phyloP scores from a whole-genome alignment of 495 filamentous ascomycete genomes.

The Cladorrhinum samala region DNA sequence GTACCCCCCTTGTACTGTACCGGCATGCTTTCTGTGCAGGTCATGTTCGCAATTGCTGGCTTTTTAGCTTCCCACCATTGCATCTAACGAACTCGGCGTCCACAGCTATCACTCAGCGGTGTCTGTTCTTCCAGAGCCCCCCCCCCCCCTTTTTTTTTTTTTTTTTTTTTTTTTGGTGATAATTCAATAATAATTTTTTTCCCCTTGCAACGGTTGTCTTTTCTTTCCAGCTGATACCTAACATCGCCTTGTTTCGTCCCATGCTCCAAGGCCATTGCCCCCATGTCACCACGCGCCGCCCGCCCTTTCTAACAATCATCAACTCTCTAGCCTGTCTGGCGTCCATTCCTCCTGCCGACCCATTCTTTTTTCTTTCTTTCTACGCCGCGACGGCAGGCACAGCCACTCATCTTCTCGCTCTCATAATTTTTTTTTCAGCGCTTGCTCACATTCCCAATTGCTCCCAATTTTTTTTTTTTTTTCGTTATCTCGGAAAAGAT shows the following conservation, averaged over 20 bases:
- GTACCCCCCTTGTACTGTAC: slow-evolving; percentile 8
- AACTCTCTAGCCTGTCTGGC: not conserved
- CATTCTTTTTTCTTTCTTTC: slow-evolving; percentile 10
- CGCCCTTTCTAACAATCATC: slow-evolving; percentile 8
- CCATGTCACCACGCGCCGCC: not conserved
- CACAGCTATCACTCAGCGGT: too few species aligned
- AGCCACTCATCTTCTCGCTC: slow-evolving; percentile 14
- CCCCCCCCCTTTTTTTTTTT: slow-evolving; percentile 12
- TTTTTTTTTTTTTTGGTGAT: slow-evolving; percentile 22
- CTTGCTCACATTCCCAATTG: slow-evolving; percentile 14
- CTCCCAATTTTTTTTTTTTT: slow-evolving; percentile 18
- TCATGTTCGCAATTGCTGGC: slow-evolving; percentile 4
- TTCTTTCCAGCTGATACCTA: not conserved
- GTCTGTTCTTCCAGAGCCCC: slow-evolving; percentile 13
- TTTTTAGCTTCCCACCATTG: slow-evolving; percentile 13
- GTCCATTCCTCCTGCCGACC: slow-evolving; percentile 11
- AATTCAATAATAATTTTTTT: too few species aligned
- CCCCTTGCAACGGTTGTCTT: slow-evolving; percentile 3
- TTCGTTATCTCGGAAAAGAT: slow-evolving; percentile 2
- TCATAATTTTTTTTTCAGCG: slow-evolving; percentile 9
- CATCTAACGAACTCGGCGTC: slow-evolving; percentile 6
- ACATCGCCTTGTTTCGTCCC: slow-evolving; percentile 9
- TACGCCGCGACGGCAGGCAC: slow-evolving; percentile 10
- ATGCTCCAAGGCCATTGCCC: not conserved
- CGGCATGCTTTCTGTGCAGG: not conserved